Evolutionary conservation across 306 rosid species (phyloP).

Genomic region (Hippophae tibetana): DNA sequence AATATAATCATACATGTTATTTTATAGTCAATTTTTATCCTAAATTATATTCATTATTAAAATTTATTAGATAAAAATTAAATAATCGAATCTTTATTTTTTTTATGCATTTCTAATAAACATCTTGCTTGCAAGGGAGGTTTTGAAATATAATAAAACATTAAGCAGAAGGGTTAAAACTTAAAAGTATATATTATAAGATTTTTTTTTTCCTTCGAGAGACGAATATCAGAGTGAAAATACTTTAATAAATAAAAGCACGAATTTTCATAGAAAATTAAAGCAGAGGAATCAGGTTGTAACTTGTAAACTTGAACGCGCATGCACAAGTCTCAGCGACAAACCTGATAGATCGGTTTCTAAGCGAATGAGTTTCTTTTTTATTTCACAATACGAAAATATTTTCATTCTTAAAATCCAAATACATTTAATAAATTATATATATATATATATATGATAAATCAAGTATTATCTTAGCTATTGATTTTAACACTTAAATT

Average conservation of each 20-base stretch:
- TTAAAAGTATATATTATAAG: not conserved
- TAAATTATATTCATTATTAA: too few relatives aligned
- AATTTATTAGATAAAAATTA: too few relatives aligned
- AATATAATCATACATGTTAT: too few relatives aligned
- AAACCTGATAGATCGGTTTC: slow-evolving; percentile 40
- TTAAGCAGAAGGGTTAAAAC: slow-evolving; percentile 14
- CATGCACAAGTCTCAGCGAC: slow-evolving; percentile 38
- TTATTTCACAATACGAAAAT: too few relatives aligned
- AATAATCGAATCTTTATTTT: too few relatives aligned
- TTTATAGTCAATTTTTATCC: too few relatives aligned
- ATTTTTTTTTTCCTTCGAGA: not conserved
- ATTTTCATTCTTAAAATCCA: too few relatives aligned
- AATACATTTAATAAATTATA: too few relatives aligned
- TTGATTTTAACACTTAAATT: too few relatives aligned
- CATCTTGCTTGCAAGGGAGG: slow-evolving; percentile 17
- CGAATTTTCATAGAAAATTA: slow-evolving; percentile 17
- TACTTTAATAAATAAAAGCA: not conserved
- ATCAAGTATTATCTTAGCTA: too few relatives aligned
- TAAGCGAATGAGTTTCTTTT: slow-evolving; percentile 21
- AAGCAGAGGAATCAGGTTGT: slow-evolving; percentile 30
- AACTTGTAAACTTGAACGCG: slow-evolving; percentile 19
- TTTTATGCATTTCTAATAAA: too few relatives aligned
- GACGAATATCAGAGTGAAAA: not conserved
- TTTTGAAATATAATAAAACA: slow-evolving; percentile 12
- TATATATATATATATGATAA: too few relatives aligned